Base-by-base conservation (phyloP, 169 alveolate genomes). In the Plasmodium inui region DNA sequence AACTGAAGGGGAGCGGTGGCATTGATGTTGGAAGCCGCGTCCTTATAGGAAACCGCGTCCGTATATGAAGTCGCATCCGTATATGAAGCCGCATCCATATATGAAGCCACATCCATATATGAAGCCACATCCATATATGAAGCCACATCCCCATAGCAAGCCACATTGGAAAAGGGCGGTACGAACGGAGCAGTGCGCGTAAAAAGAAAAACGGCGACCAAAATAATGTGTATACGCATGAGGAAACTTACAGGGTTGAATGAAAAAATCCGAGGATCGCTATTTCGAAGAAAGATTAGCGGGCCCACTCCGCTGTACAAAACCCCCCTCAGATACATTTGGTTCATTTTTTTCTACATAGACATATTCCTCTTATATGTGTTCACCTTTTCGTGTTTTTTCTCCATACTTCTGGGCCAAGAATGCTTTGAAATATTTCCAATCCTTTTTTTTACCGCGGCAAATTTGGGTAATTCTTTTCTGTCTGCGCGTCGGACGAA, bases 251-350 rank as follows among this genome's bases (percentile, higher is more conserved):
- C 85, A 46, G 93, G 85, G 26, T 86, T 86, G 57, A 53, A 76
- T 32, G 84, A 74, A 55, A 86, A 86, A 73, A 50, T 86, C 26
- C 85, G 83, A 32, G 37, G 85, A 44, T 74, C 72, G 37, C 26
- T 89, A 32, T 89, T 89, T 89, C 94, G 90, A 44, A 57, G 90
- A 80, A 89, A 71, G 70, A 70, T 79, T 55, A 89, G 94, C 82
- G 94, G 94, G 19, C 94, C 94, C 22, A 30, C 94, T 39, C 94
- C 94, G 28, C 72, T 89, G 53, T 89, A 89, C 61, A 89, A 80
- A 89, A 89, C 94, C 3, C 94, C 94, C 22, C 84, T 89, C 26
- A 22, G 90, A 79, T 80, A 79, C 19, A 89, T 89, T 74, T 89
- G 94, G 94, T 37, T 82, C 37, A 80, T 78, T 89, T 89, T 89